Evolutionary conservation across 169 alveolate species (phyloP).

Genomic region (Cryptosporidium ubiquitum): DNA sequence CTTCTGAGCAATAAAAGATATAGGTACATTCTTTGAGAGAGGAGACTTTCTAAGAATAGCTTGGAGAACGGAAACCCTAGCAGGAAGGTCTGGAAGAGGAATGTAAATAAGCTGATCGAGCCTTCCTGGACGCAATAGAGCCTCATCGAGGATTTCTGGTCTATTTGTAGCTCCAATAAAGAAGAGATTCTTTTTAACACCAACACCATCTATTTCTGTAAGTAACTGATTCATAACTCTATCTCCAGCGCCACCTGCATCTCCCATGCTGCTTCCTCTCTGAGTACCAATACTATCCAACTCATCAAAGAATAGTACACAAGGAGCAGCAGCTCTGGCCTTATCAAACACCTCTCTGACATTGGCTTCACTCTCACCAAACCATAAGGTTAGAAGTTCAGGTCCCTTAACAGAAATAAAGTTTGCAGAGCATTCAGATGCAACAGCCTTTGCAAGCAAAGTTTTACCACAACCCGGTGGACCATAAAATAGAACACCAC

Average conservation of each 20-base stretch:
- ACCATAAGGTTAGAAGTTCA: constrained; percentile 99
- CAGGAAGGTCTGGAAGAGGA: constrained; percentile 99
- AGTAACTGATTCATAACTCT: constrained; percentile 99
- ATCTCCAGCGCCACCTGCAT: constrained; percentile 98
- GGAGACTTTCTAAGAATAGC: constrained; percentile 97
- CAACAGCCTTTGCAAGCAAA: constrained; percentile 98
- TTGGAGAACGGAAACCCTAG: constrained; percentile 93
- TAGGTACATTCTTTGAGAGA: constrained; percentile 95
- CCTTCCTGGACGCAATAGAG: constrained; percentile 99
- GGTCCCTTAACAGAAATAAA: constrained; percentile 99
- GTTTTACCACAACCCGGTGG: constrained; percentile 99
- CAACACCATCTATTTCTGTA: constrained; percentile 99
- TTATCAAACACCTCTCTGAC: constrained; percentile 99
- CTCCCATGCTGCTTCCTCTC: constrained; percentile 93
- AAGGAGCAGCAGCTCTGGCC: constrained; percentile 99
- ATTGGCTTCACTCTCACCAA: constrained; percentile 99
- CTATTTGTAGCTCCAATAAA: constrained; percentile 99
- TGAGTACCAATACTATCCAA: constrained; percentile 99
- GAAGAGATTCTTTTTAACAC: constrained; percentile 98
- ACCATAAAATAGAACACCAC: constrained; percentile 99
- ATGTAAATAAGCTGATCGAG: constrained; percentile 98
- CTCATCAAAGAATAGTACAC: constrained; percentile 99
- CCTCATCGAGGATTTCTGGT: constrained; percentile 99
- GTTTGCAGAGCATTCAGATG: constrained; percentile 99
- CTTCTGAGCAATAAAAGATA: constrained; percentile 97